phyloP scores from a whole-genome alignment of 306 rosid genomes.

The Pueraria montana region DNA sequence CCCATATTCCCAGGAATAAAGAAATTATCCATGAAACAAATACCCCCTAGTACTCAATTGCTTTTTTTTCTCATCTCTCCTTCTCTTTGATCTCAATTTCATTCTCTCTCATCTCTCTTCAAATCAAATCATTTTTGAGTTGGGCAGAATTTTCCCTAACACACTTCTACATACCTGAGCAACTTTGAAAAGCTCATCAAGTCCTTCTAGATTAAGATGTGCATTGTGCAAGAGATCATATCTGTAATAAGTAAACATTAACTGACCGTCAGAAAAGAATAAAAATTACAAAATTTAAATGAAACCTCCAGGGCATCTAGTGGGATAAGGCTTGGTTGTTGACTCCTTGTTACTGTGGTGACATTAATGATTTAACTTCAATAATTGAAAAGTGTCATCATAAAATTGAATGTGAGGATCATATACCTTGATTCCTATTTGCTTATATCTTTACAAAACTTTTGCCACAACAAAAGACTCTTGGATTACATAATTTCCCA shows the following conservation, averaged over 20 bases:
- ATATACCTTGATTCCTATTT: conserved; percentile 35
- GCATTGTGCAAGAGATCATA: conserved; percentile 98
- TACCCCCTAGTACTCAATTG: not conserved
- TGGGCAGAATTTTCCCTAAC: conserved; percentile 41
- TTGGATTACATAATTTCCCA: not conserved
- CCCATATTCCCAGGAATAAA: too few relatives aligned
- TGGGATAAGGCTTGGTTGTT: conserved; percentile 24
- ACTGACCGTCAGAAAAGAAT: conserved; percentile 34
- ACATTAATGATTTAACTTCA: conserved; percentile 20
- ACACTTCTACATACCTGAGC: conserved; percentile 77
- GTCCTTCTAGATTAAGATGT: conserved; percentile 91
- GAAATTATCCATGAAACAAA: too few relatives aligned
- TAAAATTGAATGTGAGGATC: conserved; percentile 38
- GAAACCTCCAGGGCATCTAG: conserved; percentile 23
- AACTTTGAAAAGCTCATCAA: conserved; percentile 92
- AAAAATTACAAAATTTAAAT: conserved; percentile 25
- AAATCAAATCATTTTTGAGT: conserved; percentile 25
- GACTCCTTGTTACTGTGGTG: conserved; percentile 17
- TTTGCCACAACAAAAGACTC: conserved; percentile 25
- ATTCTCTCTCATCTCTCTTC: not conserved
- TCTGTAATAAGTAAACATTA: conserved; percentile 63
- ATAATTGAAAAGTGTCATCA: conserved; percentile 15
- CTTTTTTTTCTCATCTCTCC: not conserved
- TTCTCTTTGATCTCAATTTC: not conserved
- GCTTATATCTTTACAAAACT: conserved; percentile 14